Percentiles rank a stretch among this genome's conserved stretches.
phyloP scores from a whole-genome alignment of 495 filamentous ascomycete genomes.

The Xylaria venustula region DNA sequence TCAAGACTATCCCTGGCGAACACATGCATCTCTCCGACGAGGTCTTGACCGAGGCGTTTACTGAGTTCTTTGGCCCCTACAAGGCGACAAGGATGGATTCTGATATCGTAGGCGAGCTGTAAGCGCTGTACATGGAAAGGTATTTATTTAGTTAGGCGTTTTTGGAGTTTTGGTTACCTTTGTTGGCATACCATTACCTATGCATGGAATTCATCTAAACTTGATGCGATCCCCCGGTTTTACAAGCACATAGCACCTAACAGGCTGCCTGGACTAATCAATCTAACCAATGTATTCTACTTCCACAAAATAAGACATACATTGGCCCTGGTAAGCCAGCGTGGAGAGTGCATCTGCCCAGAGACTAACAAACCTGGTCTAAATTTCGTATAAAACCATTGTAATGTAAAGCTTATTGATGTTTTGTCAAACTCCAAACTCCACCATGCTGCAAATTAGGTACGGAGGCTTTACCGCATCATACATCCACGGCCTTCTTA shows the following conservation, averaged over 20 bases:
- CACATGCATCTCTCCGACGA: constrained; percentile 83
- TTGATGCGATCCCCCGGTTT: no score
- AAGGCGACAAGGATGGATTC: constrained; percentile 22
- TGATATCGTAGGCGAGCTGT: constrained; percentile 24
- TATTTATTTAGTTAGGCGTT: constrained; percentile 12
- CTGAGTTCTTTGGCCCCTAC: constrained; percentile 66
- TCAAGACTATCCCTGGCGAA: constrained; percentile 64
- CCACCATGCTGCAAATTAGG: constrained; percentile 17
- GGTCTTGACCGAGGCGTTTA: constrained; percentile 64
- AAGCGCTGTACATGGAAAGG: constrained; percentile 7
- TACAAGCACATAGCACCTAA: no score
- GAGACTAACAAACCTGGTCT: no score
- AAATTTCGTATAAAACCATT: no score
- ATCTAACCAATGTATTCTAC: no score
- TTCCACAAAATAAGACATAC: no score
- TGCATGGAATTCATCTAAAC: no score
- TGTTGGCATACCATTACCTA: background rate
- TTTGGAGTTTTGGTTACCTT: background rate
- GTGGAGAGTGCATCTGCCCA: no score
- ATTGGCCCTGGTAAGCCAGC: no score
- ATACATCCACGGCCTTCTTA: constrained; percentile 53
- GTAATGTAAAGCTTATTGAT: constrained; percentile 18
- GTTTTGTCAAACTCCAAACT: constrained; percentile 30
- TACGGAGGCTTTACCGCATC: constrained; percentile 14
- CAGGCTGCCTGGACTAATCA: no score